phyloP scores from a whole-genome alignment of 163 green algal species.

The Scenedesmus sp. region DNA sequence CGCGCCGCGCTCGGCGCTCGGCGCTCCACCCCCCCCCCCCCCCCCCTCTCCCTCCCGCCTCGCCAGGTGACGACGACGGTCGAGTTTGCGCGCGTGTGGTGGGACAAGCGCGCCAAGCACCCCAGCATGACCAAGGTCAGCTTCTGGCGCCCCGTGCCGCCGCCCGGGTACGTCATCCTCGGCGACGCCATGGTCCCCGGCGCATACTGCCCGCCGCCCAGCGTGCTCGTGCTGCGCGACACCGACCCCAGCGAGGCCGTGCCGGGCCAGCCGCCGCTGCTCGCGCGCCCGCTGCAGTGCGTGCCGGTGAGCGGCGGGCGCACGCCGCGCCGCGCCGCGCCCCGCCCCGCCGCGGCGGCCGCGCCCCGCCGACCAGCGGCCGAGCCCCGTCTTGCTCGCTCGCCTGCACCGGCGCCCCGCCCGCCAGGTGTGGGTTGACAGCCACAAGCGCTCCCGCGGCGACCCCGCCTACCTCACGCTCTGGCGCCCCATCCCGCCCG shows the following conservation, averaged over 20 bases:
- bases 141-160: slow-evolving; percentile 78
- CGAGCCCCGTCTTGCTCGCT: too few species aligned
- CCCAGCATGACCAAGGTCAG: slow-evolving; percentile 52
- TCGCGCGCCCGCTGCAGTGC: slow-evolving; percentile 48
- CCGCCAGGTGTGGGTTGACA: slow-evolving; percentile 73
- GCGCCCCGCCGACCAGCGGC: too few species aligned
- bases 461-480: slow-evolving; percentile 63
- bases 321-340: too few species aligned
- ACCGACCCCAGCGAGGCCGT: slow-evolving; percentile 37
- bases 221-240: slow-evolving; percentile 69
- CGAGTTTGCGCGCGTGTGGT: slow-evolving; percentile 77
- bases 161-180: slow-evolving; percentile 69
- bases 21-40: too few species aligned
- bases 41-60: too few species aligned
- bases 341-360: too few species aligned
- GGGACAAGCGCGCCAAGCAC: slow-evolving; percentile 62
- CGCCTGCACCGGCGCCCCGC: too few species aligned
- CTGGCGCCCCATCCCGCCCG: slow-evolving; percentile 74
- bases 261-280: slow-evolving; percentile 51
- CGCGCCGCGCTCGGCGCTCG: too few species aligned
- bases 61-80: slow-evolving; percentile 57
- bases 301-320: slow-evolving; percentile 9
- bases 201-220: slow-evolving; percentile 68
- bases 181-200: slow-evolving; percentile 77
- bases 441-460: slow-evolving; percentile 44